Conservation (phyloP, 768 basidiomycete genomes). For the Calocybe cyanea region DNA sequence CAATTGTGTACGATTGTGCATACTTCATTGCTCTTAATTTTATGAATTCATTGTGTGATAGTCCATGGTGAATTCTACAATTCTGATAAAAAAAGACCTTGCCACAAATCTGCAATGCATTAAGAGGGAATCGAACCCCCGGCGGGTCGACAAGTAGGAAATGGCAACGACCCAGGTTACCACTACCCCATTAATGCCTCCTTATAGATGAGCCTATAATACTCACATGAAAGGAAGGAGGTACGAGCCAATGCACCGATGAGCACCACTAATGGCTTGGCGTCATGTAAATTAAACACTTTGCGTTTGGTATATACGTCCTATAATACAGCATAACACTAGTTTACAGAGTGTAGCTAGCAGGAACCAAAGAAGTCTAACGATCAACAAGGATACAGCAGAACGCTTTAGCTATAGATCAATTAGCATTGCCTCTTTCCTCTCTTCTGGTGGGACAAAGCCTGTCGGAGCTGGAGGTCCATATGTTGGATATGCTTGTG, state of each 20-base stretch:
- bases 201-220: too few relatives aligned
- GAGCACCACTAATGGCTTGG: too few relatives aligned
- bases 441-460: conserved; percentile 56
- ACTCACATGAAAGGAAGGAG: too few relatives aligned
- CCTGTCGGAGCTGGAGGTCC: conserved; percentile 43
- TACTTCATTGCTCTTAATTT: conserved; percentile 3
- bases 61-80: too few relatives aligned
- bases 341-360: not conserved
- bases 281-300: too few relatives aligned
- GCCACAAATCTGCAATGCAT: too few relatives aligned
- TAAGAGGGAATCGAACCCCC: conserved; percentile 87
- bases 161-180: conserved; percentile 8
- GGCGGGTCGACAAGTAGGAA: conserved; percentile 58
- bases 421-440: conserved; percentile 60
- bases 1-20: too few relatives aligned
- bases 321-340: too few relatives aligned
- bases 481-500: conserved; percentile 52
- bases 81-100: too few relatives aligned
- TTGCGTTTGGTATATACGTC: too few relatives aligned
- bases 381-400: not conserved
- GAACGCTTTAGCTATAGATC: conserved; percentile 33
- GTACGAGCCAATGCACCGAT: too few relatives aligned
- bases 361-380: not conserved
- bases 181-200: conserved; percentile 7
- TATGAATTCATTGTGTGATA: too few relatives aligned